phyloP scores from a whole-genome alignment of 768 basidiomycete species.

The Trametes elegans region DNA sequence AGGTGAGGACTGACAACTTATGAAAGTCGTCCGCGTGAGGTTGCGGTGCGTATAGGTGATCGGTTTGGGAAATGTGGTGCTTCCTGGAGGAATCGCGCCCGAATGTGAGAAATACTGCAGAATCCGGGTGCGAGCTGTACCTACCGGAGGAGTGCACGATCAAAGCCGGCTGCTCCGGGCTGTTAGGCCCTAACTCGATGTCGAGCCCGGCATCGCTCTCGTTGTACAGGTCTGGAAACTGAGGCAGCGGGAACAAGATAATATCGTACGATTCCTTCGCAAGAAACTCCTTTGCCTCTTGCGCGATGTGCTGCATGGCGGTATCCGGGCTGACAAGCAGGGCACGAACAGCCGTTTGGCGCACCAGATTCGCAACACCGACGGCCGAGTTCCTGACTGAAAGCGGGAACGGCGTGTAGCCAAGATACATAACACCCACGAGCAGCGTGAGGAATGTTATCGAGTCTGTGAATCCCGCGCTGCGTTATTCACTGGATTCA shows the following conservation, averaged over 20 bases:
- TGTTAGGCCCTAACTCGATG: background rate
- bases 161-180: background rate
- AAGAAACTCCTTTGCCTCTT: conserved; percentile 15
- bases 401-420: conserved; percentile 32
- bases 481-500: background rate
- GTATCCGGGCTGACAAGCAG: conserved; percentile 25
- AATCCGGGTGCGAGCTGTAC: too few species aligned
- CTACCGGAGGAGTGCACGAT: conserved; percentile 23
- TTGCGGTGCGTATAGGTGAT: conserved; percentile 19
- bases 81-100: conserved; percentile 16
- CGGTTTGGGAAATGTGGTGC: conserved; percentile 31
- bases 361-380: conserved; percentile 36
- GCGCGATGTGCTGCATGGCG: conserved; percentile 18
- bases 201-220: background rate
- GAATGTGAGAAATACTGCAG: too few species aligned
- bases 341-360: conserved; percentile 21
- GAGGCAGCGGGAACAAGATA: conserved; percentile 15
- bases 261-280: conserved; percentile 1
- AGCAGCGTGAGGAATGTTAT: conserved; percentile 16
- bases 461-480: conserved; percentile 28
- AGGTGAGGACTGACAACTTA: conserved; percentile 4
- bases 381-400: conserved; percentile 34
- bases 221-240: conserved; percentile 22
- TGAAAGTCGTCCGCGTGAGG: conserved; percentile 18
- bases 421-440: conserved; percentile 22